Evolutionary conservation across 345 rosid species (phyloP).

Genomic region (Linum trigynum): DNA sequence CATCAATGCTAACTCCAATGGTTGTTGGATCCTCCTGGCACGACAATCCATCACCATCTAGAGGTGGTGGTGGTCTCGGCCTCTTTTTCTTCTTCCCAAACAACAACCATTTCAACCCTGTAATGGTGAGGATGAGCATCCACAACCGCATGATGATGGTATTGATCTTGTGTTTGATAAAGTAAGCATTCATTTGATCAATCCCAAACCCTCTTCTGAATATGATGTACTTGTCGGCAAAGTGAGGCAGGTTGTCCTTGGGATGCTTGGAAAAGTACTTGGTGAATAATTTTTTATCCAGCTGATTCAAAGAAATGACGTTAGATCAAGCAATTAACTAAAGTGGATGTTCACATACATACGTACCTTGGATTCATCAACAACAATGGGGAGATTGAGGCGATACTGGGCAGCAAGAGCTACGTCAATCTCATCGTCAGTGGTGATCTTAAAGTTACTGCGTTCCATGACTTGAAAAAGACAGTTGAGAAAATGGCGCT

Average conservation of each 20-base stretch:
- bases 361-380: conserved; percentile 56
- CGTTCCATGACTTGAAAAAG: conserved; percentile 59
- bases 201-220: conserved; percentile 78
- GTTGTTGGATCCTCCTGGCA: conserved; percentile 26
- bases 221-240: conserved; percentile 60
- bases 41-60: conserved; percentile 17
- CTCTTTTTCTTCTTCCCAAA: neutral
- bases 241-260: conserved; percentile 51
- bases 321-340: neutral
- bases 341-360: neutral
- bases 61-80: neutral
- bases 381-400: conserved; percentile 64
- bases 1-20: conserved; percentile 20
- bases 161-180: conserved; percentile 41
- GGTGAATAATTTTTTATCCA: conserved; percentile 49
- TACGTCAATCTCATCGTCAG: conserved; percentile 51
- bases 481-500: conserved; percentile 42
- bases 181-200: conserved; percentile 49
- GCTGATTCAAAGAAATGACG: conserved; percentile 21
- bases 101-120: conserved; percentile 34
- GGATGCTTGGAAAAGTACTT: conserved; percentile 50
- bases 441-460: conserved; percentile 61
- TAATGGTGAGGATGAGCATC: conserved; percentile 36
- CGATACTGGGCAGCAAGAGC: conserved; percentile 66
- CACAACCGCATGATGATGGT: conserved; percentile 48